Conservation (phyloP, 495 filamentous ascomycete genomes). For the Tuber borchii region DNA sequence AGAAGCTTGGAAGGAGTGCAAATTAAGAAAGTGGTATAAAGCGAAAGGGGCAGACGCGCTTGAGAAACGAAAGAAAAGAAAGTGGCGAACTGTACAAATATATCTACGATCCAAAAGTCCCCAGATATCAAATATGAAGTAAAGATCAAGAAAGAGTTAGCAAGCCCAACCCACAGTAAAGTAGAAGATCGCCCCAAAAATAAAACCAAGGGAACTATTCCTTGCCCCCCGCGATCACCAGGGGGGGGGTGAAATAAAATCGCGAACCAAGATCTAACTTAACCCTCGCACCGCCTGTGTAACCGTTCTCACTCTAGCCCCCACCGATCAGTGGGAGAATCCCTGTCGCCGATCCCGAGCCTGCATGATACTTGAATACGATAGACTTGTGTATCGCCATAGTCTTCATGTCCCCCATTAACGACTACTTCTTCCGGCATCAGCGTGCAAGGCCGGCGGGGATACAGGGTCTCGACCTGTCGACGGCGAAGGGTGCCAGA, state of each 20-base stretch:
- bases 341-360: neutral
- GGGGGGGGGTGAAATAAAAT: neutral
- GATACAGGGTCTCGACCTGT: constrained; percentile 25
- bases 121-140: neutral
- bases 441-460: constrained; percentile 21
- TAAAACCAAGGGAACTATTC: neutral
- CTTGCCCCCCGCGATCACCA: neutral
- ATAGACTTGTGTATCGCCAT: neutral
- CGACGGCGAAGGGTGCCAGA: constrained; percentile 33
- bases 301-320: neutral
- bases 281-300: neutral
- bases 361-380: neutral
- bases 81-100: neutral
- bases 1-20: neutral
- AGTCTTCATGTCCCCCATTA: constrained; percentile 6
- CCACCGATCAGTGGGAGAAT: neutral
- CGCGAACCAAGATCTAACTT: constrained; percentile 1
- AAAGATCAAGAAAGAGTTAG: neutral
- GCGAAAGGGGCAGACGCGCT: neutral
- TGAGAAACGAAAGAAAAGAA: neutral
- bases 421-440: constrained; percentile 27
- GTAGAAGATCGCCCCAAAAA: neutral
- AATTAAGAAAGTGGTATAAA: constrained; percentile 2
- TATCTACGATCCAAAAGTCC: neutral
- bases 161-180: neutral